These are phyloP conservation scores for Termitomyces sp. DNA, from an alignment of 768 basidiomycete genomes.

Conservation along the genomic window DNA sequence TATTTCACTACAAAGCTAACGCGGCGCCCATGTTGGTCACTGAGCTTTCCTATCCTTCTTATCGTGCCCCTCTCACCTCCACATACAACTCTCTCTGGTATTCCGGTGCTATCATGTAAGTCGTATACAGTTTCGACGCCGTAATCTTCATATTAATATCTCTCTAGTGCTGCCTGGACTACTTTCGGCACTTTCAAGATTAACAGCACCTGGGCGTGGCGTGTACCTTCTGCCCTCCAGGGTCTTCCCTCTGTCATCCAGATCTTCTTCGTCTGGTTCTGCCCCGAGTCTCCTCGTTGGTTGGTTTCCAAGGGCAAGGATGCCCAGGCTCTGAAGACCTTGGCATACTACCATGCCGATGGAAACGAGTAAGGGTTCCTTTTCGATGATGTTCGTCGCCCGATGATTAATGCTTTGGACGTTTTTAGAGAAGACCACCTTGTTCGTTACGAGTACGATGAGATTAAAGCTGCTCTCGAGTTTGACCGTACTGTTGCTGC, in stretches of 20 bases:
- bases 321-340: conserved; percentile 55
- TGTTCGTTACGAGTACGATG: conserved; percentile 68
- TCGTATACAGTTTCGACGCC: background rate
- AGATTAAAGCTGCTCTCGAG: conserved; percentile 75
- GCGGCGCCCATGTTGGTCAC: conserved; percentile 82
- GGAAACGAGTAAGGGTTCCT: conserved; percentile 44
- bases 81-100: conserved; percentile 86
- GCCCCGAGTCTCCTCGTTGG: conserved; percentile 84
- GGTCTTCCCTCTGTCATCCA: conserved; percentile 65
- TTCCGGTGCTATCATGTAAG: conserved; percentile 62
- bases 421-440: conserved; percentile 49
- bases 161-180: conserved; percentile 68
- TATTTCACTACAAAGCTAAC: conserved; percentile 45
- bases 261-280: conserved; percentile 58
- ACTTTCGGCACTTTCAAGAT: conserved; percentile 79
- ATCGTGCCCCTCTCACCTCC: conserved; percentile 76
- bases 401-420: background rate
- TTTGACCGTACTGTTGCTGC: conserved; percentile 55
- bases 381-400: background rate
- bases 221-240: conserved; percentile 73
- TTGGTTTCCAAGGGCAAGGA: conserved; percentile 71
- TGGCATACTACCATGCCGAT: conserved; percentile 83
- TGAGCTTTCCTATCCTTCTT: conserved; percentile 79
- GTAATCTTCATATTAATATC: conserved; percentile 28
- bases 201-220: conserved; percentile 69